Evolutionary conservation across 768 basidiomycete species (phyloP), one percentile per base, ranked within the genome.

Genomic region (Lactarius pseudohatsudake): DNA sequence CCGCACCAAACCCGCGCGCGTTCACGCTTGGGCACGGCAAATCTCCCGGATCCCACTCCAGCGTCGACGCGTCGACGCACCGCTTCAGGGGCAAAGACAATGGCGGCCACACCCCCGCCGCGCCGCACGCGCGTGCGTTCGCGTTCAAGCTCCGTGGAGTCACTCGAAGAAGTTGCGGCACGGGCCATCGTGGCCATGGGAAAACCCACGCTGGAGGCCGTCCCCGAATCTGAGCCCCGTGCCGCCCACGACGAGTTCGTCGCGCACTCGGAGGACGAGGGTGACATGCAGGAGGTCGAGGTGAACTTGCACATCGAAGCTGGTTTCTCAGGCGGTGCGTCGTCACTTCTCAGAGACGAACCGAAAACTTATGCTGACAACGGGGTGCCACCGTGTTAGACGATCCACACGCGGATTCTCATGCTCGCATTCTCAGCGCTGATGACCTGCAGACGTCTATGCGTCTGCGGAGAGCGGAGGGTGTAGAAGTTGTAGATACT

Each of bases 251-350:
- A 67, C 7, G 66, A 67, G 41, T 67, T 64, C 16, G 53, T 32
- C 26, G 58, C 30, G 11, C 2, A 40, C 53, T 67, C 66, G 34
- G 53, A 47, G n/a, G 66, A 66, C 2, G 65, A 67, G 34, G 5
- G 13, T 36, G 66, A 67, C 10, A 59, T 64, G 62, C 40, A 67
- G 18, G 62, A 67, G 28, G 66, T 67, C 9, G 62, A 67, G 43
- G 58, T 34, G 2, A 45, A 67, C 26, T 64, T 67, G 66, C 50
- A 18, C 2, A 13, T 26, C 11, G 43, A 40, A 3, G n/a, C 9
- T 5, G 18, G 7, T 20, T 36, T 45, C 43, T 22, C 22, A 55
- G 62, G 62, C 59, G 62, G 66, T 67, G 28, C 8, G 55, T 59
- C 26, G 10, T 38, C n/a, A 4, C 2, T 55, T 13, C 10, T 56